These are phyloP conservation scores for Yamadazyma olivae DNA, from an alignment of 805 yeast genomes.

Conservation along the genomic window DNA sequence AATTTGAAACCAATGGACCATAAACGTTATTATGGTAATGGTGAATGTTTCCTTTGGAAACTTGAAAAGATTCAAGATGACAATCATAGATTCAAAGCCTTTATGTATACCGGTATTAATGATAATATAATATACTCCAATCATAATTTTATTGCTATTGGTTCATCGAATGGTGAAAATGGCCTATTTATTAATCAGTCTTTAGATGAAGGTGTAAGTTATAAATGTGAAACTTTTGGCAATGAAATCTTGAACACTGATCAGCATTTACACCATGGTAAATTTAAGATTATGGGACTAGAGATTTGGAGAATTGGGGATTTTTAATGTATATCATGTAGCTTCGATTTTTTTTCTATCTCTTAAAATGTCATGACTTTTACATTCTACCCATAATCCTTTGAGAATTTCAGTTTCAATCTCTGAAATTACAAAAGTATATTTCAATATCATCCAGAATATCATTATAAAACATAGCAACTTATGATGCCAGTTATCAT, in stretches of 20 bases:
- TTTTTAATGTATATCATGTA: conserved; percentile 1
- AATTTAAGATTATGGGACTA: conserved; percentile 70
- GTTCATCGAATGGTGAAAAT: conserved; percentile 90
- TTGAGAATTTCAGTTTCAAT: background rate
- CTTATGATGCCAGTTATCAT: too few relatives aligned
- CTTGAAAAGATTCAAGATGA: conserved; percentile 32
- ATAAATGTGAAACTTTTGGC: conserved; percentile 80
- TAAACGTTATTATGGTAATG: conserved; percentile 83
- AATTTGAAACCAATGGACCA: conserved; percentile 67
- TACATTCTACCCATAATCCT: background rate
- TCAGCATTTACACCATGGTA: conserved; percentile 29
- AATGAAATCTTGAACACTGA: conserved; percentile 62
- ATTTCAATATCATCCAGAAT: too few relatives aligned
- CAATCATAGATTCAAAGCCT: conserved; percentile 60
- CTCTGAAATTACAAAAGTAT: background rate
- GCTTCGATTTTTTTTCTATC: background rate
- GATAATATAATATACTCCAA: conserved; percentile 85
- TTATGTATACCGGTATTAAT: conserved; percentile 83
- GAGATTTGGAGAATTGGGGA: conserved; percentile 82
- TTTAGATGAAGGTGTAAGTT: conserved; percentile 72
- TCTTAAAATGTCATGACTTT: background rate
- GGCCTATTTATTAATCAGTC: conserved; percentile 86
- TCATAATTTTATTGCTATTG: conserved; percentile 72
- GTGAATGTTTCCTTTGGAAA: conserved; percentile 93
- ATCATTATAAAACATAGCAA: too few relatives aligned